These are phyloP conservation scores for Neoboletus subvelutipes DNA, from an alignment of 768 basidiomycete genomes.

Conservation along the genomic window DNA sequence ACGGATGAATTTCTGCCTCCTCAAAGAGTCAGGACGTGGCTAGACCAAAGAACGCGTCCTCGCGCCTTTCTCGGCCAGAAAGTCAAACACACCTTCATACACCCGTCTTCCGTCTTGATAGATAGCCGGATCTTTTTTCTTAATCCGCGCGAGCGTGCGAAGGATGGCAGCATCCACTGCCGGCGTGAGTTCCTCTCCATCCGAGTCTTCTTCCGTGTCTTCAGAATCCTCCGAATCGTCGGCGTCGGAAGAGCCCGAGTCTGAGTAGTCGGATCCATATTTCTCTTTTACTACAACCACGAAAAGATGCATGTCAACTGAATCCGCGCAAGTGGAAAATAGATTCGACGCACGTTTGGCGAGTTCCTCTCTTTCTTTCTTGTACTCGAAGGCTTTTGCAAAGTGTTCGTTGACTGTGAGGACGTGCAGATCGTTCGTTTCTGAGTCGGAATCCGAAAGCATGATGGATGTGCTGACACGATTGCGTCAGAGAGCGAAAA, in stretches of 20 bases:
- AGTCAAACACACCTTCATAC: constrained; percentile 65
- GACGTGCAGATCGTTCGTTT: constrained; percentile 42
- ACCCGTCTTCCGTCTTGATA: constrained; percentile 71
- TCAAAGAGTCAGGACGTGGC: neutral
- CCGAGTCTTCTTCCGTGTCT: constrained; percentile 87
- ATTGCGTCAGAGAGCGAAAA: neutral
- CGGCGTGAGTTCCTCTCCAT: constrained; percentile 93
- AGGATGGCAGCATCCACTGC: constrained; percentile 93
- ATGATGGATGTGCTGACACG: constrained; percentile 25
- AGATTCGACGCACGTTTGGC: constrained; percentile 55
- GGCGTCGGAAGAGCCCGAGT: constrained; percentile 6
- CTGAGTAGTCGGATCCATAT: constrained; percentile 73
- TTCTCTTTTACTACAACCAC: constrained; percentile 70
- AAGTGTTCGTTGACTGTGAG: constrained; percentile 73
- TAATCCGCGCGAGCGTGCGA: constrained; percentile 83
- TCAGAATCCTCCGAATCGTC: constrained; percentile 60
- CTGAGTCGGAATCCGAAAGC: constrained; percentile 52
- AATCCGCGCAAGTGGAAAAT: neutral
- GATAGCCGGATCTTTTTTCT: constrained; percentile 78
- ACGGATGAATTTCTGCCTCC: neutral
- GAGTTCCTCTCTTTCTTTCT: constrained; percentile 85
- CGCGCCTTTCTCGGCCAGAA: neutral
- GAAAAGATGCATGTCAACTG: neutral
- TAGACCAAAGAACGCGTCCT: neutral
- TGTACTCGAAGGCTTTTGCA: constrained; percentile 80